phyloP scores from a whole-genome alignment of 2,329 filamentous ascomycete species.

The Mollisia scopiformis region DNA sequence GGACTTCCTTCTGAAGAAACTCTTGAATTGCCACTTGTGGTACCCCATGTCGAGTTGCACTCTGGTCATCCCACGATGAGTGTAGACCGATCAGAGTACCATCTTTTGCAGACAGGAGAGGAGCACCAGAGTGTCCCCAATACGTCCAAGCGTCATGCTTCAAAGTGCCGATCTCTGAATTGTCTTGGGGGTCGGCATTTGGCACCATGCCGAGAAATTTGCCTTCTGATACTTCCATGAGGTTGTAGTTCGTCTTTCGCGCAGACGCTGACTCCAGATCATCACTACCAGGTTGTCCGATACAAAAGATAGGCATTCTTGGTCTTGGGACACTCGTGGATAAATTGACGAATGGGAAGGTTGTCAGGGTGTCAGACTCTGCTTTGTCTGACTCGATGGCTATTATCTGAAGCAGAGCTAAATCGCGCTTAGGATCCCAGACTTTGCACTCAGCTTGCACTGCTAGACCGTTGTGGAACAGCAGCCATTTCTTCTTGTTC shows the following conservation, averaged over 20 bases:
- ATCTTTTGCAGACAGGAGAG: constrained; percentile 43
- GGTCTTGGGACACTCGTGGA: no score
- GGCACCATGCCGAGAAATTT: constrained; percentile 42
- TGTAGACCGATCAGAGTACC: constrained; percentile 52
- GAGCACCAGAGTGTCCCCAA: constrained; percentile 58
- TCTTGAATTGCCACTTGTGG: constrained; percentile 45
- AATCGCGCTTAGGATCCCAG: constrained; percentile 41
- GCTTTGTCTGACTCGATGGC: constrained; percentile 30
- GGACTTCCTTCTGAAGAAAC: constrained; percentile 37
- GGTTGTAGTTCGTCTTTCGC: constrained; percentile 41
- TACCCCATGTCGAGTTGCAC: constrained; percentile 53
- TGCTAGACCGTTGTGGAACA: constrained; percentile 44
- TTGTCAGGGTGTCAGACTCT: neutral
- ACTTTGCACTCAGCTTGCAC: constrained; percentile 42
- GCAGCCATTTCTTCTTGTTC: constrained; percentile 41
- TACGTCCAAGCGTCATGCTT: constrained; percentile 60
- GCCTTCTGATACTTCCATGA: constrained; percentile 50
- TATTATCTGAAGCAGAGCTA: constrained; percentile 49
- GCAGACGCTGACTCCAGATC: constrained; percentile 49
- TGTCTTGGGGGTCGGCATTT: constrained; percentile 50
- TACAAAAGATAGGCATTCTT: constrained; percentile 33
- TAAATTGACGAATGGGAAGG: constrained; percentile 2
- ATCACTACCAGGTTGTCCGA: constrained; percentile 45
- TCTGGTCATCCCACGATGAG: constrained; percentile 57
- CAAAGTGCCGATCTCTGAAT: constrained; percentile 53